These are phyloP conservation scores for Neurospora sp. DNA, from an alignment of 495 filamentous ascomycete genomes.

Conservation along the genomic window DNA sequence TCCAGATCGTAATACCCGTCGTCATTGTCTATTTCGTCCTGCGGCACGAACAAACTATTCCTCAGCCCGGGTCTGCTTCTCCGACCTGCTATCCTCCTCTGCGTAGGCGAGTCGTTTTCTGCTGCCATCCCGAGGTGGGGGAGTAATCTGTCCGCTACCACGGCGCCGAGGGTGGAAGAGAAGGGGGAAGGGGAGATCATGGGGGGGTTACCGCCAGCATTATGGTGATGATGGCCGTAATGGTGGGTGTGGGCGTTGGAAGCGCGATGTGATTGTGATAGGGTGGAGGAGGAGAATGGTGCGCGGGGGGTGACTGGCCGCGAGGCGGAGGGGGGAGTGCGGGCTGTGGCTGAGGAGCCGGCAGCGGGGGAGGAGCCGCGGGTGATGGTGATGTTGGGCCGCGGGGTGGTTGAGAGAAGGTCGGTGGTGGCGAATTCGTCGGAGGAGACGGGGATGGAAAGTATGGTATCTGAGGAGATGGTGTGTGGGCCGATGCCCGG, in stretches of 20 bases:
- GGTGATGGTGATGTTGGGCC: conserved; percentile 5
- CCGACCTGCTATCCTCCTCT: conserved; percentile 14
- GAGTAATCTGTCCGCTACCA: conserved; percentile 34
- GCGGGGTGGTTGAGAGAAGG: conserved; percentile 9
- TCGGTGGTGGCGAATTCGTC: conserved; percentile 9
- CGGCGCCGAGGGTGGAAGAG: conserved; percentile 36
- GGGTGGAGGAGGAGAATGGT: conserved; percentile 2
- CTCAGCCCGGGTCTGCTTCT: conserved; percentile 26
- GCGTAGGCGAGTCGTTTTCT: background rate
- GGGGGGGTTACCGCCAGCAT: conserved; percentile 5
- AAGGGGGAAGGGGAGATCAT: conserved; percentile 40
- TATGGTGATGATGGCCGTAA: conserved; percentile 10
- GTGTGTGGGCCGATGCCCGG: conserved; percentile 21
- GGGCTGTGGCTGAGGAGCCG: conserved; percentile 2
- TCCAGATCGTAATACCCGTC: conserved; percentile 2
- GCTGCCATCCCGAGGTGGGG: conserved; percentile 18
- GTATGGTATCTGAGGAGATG: conserved; percentile 30
- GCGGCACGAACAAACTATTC: conserved; percentile 33
- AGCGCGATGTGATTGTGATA: conserved; percentile 1
- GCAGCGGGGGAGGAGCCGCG: background rate
- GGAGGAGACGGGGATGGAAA: conserved; percentile 17
- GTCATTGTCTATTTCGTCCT: conserved; percentile 18
- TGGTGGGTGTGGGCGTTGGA: conserved; percentile 26
- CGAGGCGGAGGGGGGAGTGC: conserved; percentile 3
- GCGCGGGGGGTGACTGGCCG: conserved; percentile 22